These are phyloP conservation scores for Fusarium marasasianum DNA, from an alignment of 2,329 filamentous ascomycete genomes.

Conservation along the genomic window DNA sequence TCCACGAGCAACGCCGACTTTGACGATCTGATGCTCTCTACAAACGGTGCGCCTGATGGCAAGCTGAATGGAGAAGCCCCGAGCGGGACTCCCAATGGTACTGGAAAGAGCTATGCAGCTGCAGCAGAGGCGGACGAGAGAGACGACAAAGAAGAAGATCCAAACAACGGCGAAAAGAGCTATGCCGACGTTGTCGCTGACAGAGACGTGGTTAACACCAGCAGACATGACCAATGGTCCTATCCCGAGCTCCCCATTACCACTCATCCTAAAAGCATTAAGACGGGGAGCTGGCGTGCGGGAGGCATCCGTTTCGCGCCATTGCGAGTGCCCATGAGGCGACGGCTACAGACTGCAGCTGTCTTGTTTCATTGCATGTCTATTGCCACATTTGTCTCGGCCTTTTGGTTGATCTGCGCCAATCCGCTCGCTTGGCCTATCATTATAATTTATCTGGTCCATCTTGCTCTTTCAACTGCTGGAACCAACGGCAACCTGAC, in stretches of 20 bases:
- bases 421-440: constrained; percentile 93
- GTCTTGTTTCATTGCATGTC: constrained; percentile 78
- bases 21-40: constrained; percentile 17
- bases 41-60: constrained; percentile 25
- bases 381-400: constrained; percentile 74
- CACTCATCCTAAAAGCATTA: constrained; percentile 29
- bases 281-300: constrained; percentile 48
- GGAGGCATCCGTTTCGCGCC: constrained; percentile 84
- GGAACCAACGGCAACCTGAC: constrained; percentile 78
- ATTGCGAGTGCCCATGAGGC: constrained; percentile 74
- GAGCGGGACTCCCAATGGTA: background rate
- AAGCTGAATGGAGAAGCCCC: background rate
- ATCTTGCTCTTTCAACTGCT: constrained; percentile 82
- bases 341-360: constrained; percentile 80
- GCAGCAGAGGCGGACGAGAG: constrained; percentile 13
- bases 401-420: constrained; percentile 91
- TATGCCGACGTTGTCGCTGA: constrained; percentile 36
- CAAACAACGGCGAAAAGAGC: constrained; percentile 18
- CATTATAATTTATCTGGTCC: constrained; percentile 79
- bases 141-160: background rate
- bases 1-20: constrained; percentile 35
- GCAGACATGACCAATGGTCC: constrained; percentile 20
- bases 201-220: constrained; percentile 9
- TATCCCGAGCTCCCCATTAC: constrained; percentile 45
- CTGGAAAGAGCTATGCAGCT: constrained; percentile 13